phyloP scores from a whole-genome alignment of 495 filamentous ascomycete genomes.

The Amphirosellinia nigrospora region DNA sequence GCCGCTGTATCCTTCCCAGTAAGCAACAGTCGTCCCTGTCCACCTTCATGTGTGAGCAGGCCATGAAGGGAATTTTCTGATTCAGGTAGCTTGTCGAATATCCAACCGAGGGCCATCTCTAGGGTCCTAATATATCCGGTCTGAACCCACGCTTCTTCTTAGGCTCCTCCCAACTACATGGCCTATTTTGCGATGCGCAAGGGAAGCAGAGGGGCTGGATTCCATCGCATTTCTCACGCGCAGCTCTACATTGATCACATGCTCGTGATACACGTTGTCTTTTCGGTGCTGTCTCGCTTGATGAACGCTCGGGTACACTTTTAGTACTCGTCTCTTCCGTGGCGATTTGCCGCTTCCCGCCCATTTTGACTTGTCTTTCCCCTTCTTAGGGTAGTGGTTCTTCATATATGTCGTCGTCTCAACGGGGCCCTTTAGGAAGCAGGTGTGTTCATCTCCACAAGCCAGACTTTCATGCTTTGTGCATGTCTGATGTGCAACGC shows the following conservation, averaged over 20 bases:
- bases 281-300: slow-evolving; percentile 30
- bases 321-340: slow-evolving; percentile 24
- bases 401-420: slow-evolving; percentile 17
- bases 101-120: slow-evolving; percentile 54
- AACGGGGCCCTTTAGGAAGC: not conserved
- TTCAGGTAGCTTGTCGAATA: slow-evolving; percentile 41
- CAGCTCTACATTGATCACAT: slow-evolving; percentile 70
- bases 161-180: slow-evolving; percentile 71
- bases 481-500: not conserved
- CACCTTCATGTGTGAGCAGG: slow-evolving; percentile 37
- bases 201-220: slow-evolving; percentile 66
- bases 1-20: slow-evolving; percentile 56
- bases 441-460: not conserved
- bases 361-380: slow-evolving; percentile 11
- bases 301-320: slow-evolving; percentile 23
- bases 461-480: slow-evolving; percentile 1
- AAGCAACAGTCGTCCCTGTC: slow-evolving; percentile 33
- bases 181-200: slow-evolving; percentile 62
- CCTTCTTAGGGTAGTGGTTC: not conserved
- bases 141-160: slow-evolving; percentile 76
- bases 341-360: slow-evolving; percentile 27
- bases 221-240: slow-evolving; percentile 72
- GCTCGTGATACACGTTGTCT: slow-evolving; percentile 71
- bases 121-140: slow-evolving; percentile 68
- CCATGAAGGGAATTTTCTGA: slow-evolving; percentile 40